A percentile compares a stretch with the other conserved stretches of the same genome.
These are phyloP conservation scores for Piromyces sp. DNA, from an alignment of 192 early-diverging fungal species.

Conservation along the genomic window DNA sequence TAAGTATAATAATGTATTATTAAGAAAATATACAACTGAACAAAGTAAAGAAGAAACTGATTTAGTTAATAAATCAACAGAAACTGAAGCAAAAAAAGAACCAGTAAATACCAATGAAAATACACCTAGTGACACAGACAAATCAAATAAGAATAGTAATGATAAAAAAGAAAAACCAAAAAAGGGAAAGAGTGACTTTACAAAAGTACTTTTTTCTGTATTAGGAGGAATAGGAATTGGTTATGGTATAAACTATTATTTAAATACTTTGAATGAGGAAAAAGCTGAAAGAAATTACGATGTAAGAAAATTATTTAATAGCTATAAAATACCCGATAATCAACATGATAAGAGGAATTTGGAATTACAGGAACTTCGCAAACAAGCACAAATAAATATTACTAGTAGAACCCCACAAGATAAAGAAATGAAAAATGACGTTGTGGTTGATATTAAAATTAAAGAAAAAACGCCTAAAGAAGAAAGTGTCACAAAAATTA, in stretches of 20 bases:
- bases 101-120: neutral
- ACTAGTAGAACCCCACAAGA: too few species aligned
- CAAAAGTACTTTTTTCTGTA: neutral
- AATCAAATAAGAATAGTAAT: neutral
- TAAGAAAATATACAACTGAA: neutral
- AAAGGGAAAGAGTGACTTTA: neutral
- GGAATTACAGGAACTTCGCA: neutral
- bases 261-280: neutral
- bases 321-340: neutral
- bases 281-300: neutral
- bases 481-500: neutral
- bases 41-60: too few species aligned
- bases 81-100: too few species aligned
- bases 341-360: neutral
- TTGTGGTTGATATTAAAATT: neutral
- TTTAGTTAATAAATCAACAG: too few species aligned
- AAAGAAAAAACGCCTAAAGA: neutral
- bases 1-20: neutral
- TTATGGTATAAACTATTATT: neutral
- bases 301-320: neutral
- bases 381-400: neutral
- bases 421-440: neutral
- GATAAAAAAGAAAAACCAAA: neutral
- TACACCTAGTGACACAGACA: neutral
- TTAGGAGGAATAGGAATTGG: neutral